Evolutionary conservation across 768 basidiomycete genomes (phyloP).

Genomic region (Punctularia strigosozonata): DNA sequence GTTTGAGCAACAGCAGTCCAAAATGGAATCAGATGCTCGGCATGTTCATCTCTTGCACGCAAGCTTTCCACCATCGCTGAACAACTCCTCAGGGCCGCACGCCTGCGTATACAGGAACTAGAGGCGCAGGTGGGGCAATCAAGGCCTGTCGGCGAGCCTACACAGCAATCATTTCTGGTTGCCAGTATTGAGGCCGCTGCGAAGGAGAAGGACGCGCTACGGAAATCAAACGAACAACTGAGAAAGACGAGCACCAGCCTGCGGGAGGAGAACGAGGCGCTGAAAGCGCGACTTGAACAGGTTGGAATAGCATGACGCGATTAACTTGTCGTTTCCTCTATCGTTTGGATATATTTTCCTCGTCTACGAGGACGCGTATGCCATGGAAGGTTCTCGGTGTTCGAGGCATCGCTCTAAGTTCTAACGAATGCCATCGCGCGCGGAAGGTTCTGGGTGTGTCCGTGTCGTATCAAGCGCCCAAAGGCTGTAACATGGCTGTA

Average conservation of each 20-base stretch:
- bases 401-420: too few relatives aligned
- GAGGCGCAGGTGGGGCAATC: constrained; percentile 34
- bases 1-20: constrained; percentile 37
- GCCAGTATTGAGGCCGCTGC: constrained; percentile 33
- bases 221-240: constrained; percentile 38
- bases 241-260: constrained; percentile 46
- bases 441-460: too few relatives aligned
- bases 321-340: too few relatives aligned
- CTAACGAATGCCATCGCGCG: too few relatives aligned
- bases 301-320: too few relatives aligned
- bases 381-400: too few relatives aligned
- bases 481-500: too few relatives aligned
- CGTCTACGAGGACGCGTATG: too few relatives aligned
- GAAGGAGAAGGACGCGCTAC: constrained; percentile 32
- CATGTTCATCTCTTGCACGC: constrained; percentile 16
- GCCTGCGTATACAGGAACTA: constrained; percentile 49
- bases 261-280: constrained; percentile 47
- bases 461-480: too few relatives aligned
- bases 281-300: too few relatives aligned
- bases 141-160: neutral
- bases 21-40: constrained; percentile 50
- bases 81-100: constrained; percentile 30
- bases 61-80: neutral
- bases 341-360: too few relatives aligned
- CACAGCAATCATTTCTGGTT: neutral